These are phyloP conservation scores for Parastagonospora avenae DNA, from an alignment of 2,329 filamentous ascomycete species.

Conservation along the genomic window DNA sequence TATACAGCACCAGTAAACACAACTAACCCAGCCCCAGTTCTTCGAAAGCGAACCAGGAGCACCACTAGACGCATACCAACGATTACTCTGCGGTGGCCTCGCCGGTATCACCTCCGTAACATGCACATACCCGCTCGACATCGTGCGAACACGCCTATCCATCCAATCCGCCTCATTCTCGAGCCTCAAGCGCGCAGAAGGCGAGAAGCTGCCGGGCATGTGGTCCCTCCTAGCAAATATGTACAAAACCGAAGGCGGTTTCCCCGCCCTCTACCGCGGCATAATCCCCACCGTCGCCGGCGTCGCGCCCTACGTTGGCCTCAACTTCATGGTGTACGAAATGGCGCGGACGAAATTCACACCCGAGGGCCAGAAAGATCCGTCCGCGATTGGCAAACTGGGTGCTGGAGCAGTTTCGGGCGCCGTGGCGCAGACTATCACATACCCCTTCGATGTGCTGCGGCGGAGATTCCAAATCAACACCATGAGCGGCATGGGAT, in stretches of 20 bases:
- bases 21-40: slow-evolving; percentile 56
- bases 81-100: slow-evolving; percentile 86
- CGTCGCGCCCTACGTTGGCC: slow-evolving; percentile 93
- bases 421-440: slow-evolving; percentile 94
- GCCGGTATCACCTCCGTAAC: slow-evolving; percentile 96
- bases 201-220: slow-evolving; percentile 81
- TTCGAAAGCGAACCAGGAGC: slow-evolving; percentile 77
- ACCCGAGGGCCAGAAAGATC: slow-evolving; percentile 84
- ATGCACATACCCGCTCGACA: slow-evolving; percentile 94
- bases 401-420: slow-evolving; percentile 92
- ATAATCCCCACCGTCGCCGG: slow-evolving; percentile 93
- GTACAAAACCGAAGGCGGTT: slow-evolving; percentile 89
- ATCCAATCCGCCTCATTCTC: slow-evolving; percentile 97
- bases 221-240: slow-evolving; percentile 80
- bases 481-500: slow-evolving; percentile 98
- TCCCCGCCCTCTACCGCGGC: slow-evolving; percentile 86
- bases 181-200: slow-evolving; percentile 61
- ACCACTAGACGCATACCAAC: slow-evolving; percentile 73
- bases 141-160: slow-evolving; percentile 91
- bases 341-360: slow-evolving; percentile 83
- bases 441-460: slow-evolving; percentile 96
- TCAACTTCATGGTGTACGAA: slow-evolving; percentile 99
- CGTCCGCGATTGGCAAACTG: slow-evolving; percentile 78
- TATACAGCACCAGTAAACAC: not conserved
- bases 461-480: slow-evolving; percentile 97